Evolutionary conservation across 805 yeast genomes (phyloP).

Genomic region (Phaffomyces thermotolerans): DNA sequence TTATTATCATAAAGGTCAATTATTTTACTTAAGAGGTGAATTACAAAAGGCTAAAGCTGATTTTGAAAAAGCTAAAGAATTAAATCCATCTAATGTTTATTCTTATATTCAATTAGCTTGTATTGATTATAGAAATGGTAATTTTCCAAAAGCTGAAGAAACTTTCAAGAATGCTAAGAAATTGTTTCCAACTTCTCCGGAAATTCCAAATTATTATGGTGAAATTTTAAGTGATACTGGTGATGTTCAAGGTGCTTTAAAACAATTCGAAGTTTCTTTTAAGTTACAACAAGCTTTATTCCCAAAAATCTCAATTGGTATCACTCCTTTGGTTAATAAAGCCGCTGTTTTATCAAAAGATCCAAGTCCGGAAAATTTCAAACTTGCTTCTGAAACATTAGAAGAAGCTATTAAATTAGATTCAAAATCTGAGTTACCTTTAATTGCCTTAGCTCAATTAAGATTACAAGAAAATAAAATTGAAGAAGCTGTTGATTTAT

Average conservation of each 20-base stretch:
- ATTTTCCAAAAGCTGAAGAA: constrained; percentile 49
- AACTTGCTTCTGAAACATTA: constrained; percentile 57
- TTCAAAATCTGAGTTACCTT: constrained; percentile 84
- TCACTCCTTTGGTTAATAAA: constrained; percentile 83
- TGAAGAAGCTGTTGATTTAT: constrained; percentile 72
- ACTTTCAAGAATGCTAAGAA: constrained; percentile 62
- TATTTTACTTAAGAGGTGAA: constrained; percentile 73
- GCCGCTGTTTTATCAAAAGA: constrained; percentile 65
- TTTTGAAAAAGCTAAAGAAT: constrained; percentile 68
- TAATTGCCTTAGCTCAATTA: constrained; percentile 86
- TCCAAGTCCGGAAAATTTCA: constrained; percentile 35
- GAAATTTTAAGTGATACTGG: constrained; percentile 83
- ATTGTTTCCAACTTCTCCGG: constrained; percentile 81
- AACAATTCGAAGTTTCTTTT: constrained; percentile 81
- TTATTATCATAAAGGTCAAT: constrained; percentile 92
- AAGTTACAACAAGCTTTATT: constrained; percentile 63
- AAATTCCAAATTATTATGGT: constrained; percentile 91
- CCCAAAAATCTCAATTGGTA: constrained; percentile 71
- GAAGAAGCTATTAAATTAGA: constrained; percentile 74
- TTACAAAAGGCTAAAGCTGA: constrained; percentile 63
- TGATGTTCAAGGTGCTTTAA: constrained; percentile 62
- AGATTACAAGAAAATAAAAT: constrained; percentile 77
- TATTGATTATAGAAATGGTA: constrained; percentile 73
- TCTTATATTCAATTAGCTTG: constrained; percentile 92
- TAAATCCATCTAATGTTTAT: constrained; percentile 70